Conservation (phyloP, 805 yeast genomes). For the Lipomyces mesembrius region DNA sequence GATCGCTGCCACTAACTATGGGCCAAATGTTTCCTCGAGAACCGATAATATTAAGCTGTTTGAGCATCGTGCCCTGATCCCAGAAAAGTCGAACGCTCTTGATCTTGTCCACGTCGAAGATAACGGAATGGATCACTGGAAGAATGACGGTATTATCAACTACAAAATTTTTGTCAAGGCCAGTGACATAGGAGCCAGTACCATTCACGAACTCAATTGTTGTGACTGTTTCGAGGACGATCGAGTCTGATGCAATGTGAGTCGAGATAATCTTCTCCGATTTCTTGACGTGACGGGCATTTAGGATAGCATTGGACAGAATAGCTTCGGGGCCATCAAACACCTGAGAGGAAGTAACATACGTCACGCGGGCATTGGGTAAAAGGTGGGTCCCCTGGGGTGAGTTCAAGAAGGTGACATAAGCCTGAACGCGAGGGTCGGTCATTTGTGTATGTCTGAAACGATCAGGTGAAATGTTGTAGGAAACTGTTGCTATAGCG, state of each 20-base stretch:
- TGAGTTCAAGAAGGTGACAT: constrained; percentile 23
- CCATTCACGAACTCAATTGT: constrained; percentile 40
- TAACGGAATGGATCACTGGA: constrained; percentile 34
- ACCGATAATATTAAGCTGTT: constrained; percentile 43
- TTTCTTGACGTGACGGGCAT: constrained; percentile 31
- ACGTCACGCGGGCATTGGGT: constrained; percentile 25
- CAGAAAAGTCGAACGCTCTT: constrained; percentile 37
- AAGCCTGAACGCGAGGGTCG: constrained; percentile 12
- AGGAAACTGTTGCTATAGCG: not conserved
- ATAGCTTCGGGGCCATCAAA: constrained; percentile 34
- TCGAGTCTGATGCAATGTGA: constrained; percentile 34
- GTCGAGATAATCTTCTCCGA: constrained; percentile 33
- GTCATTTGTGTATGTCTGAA: not conserved
- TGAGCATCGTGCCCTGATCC: constrained; percentile 43
- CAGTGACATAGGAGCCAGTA: constrained; percentile 40
- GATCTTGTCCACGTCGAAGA: constrained; percentile 32
- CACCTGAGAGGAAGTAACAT: constrained; percentile 37
- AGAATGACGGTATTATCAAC: constrained; percentile 39
- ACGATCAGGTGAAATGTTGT: not conserved
- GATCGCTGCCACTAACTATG: constrained; percentile 38
- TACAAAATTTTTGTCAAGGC: constrained; percentile 40
- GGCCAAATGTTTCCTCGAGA: constrained; percentile 44
- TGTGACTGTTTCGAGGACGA: constrained; percentile 40
- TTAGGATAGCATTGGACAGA: constrained; percentile 33
- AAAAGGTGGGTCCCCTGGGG: constrained; percentile 11